Conservation (phyloP, 768 basidiomycete species). For the Floccularia luteovirens region DNA sequence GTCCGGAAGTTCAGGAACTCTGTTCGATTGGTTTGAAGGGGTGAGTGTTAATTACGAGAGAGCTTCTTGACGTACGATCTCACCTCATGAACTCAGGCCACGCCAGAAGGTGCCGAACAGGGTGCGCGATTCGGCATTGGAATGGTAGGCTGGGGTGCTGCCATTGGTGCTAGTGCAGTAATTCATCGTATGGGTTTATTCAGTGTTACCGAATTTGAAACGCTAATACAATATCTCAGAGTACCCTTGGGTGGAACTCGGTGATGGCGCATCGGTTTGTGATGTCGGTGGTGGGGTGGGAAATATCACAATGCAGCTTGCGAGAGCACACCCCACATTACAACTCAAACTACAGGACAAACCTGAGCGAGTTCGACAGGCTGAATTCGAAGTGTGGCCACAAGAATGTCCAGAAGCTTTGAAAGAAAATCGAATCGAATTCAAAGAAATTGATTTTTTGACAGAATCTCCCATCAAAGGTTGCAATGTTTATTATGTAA, state of each 20-base stretch:
- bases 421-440: constrained; percentile 23
- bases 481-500: constrained; percentile 34
- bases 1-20: constrained; percentile 9
- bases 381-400: constrained; percentile 22
- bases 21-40: background rate
- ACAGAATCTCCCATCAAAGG: constrained; percentile 22
- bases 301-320: constrained; percentile 20
- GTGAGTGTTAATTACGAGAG: background rate
- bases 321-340: constrained; percentile 23
- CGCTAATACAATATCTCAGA: constrained; percentile 10
- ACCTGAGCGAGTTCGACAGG: constrained; percentile 20
- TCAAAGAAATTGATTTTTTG: constrained; percentile 31
- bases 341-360: constrained; percentile 30
- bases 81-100: constrained; percentile 10
- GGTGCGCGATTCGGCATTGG: constrained; percentile 19
- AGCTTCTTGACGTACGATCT: constrained; percentile 6
- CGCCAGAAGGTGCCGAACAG: constrained; percentile 18
- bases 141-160: constrained; percentile 22
- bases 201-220: background rate
- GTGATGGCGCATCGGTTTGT: constrained; percentile 19
- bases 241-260: constrained; percentile 25
- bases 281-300: constrained; percentile 35
- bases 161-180: constrained; percentile 13
- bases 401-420: constrained; percentile 24
- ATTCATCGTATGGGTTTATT: constrained; percentile 11